Conservation (phyloP, 2,329 filamentous ascomycete species). For the Diplodia intermedia region DNA sequence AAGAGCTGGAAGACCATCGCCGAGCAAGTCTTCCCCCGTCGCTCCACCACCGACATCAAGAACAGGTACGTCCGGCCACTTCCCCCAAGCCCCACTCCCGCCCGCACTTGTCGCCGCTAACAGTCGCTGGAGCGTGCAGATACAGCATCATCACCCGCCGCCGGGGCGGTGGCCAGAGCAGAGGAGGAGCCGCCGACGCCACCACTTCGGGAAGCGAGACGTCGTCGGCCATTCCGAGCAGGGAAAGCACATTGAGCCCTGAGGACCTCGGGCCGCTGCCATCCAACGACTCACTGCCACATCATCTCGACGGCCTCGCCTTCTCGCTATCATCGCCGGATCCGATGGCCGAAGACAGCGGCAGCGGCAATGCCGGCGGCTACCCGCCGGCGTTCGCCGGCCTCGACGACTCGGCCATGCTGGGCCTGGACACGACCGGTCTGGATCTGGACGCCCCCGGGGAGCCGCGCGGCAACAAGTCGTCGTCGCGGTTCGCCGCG, state of each 20-base stretch:
- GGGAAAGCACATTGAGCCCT: background rate
- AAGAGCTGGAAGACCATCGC: slow-evolving; percentile 4
- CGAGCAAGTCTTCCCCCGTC: background rate
- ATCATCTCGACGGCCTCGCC: background rate
- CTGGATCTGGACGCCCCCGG: background rate
- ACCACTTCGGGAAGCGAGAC: background rate
- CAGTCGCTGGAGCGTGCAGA: background rate
- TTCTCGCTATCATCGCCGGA: background rate
- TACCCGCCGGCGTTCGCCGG: too few species aligned
- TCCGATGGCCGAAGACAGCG: background rate
- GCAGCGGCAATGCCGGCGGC: too few species aligned
- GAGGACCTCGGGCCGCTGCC: background rate
- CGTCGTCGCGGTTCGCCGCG: too few species aligned
- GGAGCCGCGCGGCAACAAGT: background rate
- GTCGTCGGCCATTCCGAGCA: background rate
- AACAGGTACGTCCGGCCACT: background rate
- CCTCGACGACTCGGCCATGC: background rate
- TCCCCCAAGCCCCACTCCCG: background rate
- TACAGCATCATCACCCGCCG: background rate
- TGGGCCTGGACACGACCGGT: background rate
- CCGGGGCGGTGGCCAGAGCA: background rate
- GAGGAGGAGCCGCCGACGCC: too few species aligned
- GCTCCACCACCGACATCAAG: background rate
- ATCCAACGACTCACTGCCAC: background rate
- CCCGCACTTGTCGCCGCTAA: background rate